phyloP scores from a whole-genome alignment of 148 eudicot genomes.

The Camellia lanceoleosa region DNA sequence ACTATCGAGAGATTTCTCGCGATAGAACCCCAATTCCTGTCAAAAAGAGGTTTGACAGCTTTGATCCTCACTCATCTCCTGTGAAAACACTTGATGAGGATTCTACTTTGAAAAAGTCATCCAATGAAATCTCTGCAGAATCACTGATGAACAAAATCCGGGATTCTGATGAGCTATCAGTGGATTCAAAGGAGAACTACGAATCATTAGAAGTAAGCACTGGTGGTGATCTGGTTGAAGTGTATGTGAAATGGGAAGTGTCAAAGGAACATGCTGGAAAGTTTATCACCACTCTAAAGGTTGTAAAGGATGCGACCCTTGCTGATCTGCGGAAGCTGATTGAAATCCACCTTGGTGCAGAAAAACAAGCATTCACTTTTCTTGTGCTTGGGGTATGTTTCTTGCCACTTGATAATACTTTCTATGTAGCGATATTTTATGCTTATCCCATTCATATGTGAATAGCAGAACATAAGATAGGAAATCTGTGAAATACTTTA shows the following conservation, averaged over 20 bases:
- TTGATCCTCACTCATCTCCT: slow-evolving; percentile 22
- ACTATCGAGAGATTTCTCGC: slow-evolving; percentile 77
- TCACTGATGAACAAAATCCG: background rate
- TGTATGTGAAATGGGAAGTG: slow-evolving; percentile 87
- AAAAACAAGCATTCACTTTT: slow-evolving; percentile 71
- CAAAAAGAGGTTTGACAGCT: slow-evolving; percentile 24
- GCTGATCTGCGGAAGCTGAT: slow-evolving; percentile 84
- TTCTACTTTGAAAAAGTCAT: slow-evolving; percentile 2
- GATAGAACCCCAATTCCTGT: slow-evolving; percentile 26
- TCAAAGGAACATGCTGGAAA: slow-evolving; percentile 73
- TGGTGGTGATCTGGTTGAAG: slow-evolving; percentile 50
- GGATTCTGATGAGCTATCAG: slow-evolving; percentile 8
- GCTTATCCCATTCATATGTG: background rate
- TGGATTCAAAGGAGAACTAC: slow-evolving; percentile 57
- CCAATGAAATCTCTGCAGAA: background rate
- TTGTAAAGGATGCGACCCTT: slow-evolving; percentile 64
- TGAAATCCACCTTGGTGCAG: slow-evolving; percentile 65
- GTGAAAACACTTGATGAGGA: slow-evolving; percentile 13
- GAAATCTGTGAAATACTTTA: background rate
- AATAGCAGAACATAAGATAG: background rate
- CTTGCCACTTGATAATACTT: background rate
- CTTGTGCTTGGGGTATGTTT: slow-evolving; percentile 64
- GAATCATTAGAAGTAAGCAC: slow-evolving; percentile 29
- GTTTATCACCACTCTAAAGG: slow-evolving; percentile 57
- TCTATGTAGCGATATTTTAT: background rate